These are phyloP conservation scores for Kalmusia sp. DNA, from an alignment of 2,329 filamentous ascomycete genomes.

Conservation along the genomic window DNA sequence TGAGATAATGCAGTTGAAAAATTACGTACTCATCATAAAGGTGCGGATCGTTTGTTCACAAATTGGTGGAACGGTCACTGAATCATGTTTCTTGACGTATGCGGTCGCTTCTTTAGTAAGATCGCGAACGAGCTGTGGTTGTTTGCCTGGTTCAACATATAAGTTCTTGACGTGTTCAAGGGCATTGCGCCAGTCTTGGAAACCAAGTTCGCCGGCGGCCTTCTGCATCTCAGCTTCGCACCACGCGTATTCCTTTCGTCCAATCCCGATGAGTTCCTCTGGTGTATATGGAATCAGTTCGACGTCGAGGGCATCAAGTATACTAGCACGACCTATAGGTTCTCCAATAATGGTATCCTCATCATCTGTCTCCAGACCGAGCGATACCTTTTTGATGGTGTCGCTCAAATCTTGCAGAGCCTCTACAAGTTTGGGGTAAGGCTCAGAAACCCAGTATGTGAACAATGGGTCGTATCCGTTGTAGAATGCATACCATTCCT, in stretches of 20 bases:
- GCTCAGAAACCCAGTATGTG: constrained; percentile 62
- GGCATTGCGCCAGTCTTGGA: constrained; percentile 60
- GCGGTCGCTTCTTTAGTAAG: constrained; percentile 60
- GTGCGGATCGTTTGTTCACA: constrained; percentile 63
- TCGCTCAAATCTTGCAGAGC: constrained; percentile 47
- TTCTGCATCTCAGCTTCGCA: constrained; percentile 63
- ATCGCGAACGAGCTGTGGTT: constrained; percentile 59
- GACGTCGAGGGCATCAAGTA: constrained; percentile 60
- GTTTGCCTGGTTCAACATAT: constrained; percentile 61
- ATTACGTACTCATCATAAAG: constrained; percentile 60
- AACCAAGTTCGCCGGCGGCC: constrained; percentile 58
- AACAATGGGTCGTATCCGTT: constrained; percentile 63
- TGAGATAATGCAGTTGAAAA: no score
- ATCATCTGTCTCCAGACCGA: constrained; percentile 53
- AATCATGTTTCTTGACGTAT: constrained; percentile 61
- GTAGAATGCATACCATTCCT: constrained; percentile 61
- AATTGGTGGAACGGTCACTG: constrained; percentile 63
- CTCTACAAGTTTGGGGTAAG: constrained; percentile 51
- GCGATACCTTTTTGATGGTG: constrained; percentile 52
- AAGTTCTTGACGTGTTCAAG: constrained; percentile 64
- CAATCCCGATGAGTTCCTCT: constrained; percentile 62
- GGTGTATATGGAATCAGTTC: constrained; percentile 67
- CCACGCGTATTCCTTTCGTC: constrained; percentile 61
- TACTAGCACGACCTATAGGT: constrained; percentile 60
- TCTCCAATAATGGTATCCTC: constrained; percentile 63